phyloP scores from a whole-genome alignment of 2,329 filamentous ascomycete species.

The Talaromyces islandicus region DNA sequence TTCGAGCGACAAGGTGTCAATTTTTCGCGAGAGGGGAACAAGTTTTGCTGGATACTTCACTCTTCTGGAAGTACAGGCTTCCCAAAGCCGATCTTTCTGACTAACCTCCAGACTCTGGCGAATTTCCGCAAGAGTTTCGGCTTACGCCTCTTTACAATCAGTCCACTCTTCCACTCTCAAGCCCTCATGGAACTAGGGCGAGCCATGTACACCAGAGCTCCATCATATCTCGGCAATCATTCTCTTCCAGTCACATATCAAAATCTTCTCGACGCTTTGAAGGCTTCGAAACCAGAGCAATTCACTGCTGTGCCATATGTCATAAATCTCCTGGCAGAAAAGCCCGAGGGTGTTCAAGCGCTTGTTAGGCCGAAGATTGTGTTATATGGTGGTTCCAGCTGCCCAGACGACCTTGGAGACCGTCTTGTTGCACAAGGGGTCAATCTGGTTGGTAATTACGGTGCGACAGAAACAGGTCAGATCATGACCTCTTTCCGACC shows the following conservation, averaged over 20 bases:
- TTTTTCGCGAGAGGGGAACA: neutral
- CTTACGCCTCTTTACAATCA: neutral
- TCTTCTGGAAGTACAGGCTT: constrained; percentile 18
- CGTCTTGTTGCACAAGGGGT: constrained; percentile 48
- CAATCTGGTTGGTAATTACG: constrained; percentile 52
- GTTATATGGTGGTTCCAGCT: constrained; percentile 53
- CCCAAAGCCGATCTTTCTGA: constrained; percentile 13
- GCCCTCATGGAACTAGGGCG: neutral
- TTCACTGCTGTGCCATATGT: constrained; percentile 4
- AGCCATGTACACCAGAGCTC: neutral
- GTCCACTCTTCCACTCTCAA: constrained; percentile 3
- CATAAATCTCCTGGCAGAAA: constrained; percentile 1
- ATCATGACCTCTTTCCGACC: constrained; percentile 56
- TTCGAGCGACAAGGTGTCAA: neutral
- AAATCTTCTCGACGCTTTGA: constrained; percentile 1
- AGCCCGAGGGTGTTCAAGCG: neutral
- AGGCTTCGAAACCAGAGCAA: neutral
- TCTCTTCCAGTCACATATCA: constrained; percentile 1
- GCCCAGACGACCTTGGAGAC: constrained; percentile 56
- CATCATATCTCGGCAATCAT: neutral
- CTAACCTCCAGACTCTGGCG: neutral
- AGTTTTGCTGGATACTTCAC: constrained; percentile 14
- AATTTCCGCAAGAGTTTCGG: constrained; percentile 5
- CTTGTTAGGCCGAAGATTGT: constrained; percentile 47
- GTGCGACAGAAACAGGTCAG: constrained; percentile 57